These are phyloP conservation scores for Pythium coloratum DNA, from an alignment of 352 stramenopile species.

Conservation along the genomic window DNA sequence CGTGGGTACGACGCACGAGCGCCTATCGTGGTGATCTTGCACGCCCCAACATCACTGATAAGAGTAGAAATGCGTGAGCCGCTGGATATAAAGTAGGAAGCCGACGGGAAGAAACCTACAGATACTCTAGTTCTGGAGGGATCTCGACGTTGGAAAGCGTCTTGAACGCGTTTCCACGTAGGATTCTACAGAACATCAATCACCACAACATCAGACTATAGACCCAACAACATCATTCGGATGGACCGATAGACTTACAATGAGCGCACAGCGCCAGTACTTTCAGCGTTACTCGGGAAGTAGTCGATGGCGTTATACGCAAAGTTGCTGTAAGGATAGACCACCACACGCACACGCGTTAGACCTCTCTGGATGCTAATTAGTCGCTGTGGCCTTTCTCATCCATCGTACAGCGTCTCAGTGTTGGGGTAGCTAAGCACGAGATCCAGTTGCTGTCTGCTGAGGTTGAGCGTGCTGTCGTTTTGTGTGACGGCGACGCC, in stretches of 20 bases:
- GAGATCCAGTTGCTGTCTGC: background rate
- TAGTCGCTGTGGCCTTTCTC: background rate
- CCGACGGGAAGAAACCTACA: constrained; percentile 2
- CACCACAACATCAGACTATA: background rate
- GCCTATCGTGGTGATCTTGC: constrained; percentile 15
- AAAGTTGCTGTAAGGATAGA: constrained; percentile 14
- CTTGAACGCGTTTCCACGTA: constrained; percentile 9
- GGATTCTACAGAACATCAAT: constrained; percentile 2
- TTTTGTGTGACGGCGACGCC: constrained; percentile 5
- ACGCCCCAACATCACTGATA: constrained; percentile 6
- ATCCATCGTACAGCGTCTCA: constrained; percentile 10
- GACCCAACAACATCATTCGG: too few species aligned
- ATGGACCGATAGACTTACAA: background rate
- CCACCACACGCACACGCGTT: background rate
- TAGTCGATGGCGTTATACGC: constrained; percentile 19
- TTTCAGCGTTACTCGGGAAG: constrained; percentile 12
- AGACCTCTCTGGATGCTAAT: background rate
- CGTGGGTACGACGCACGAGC: constrained; percentile 5
- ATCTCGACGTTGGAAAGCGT: constrained; percentile 13
- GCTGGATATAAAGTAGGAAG: too few species aligned
- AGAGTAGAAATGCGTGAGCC: background rate
- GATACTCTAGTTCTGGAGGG: constrained; percentile 17
- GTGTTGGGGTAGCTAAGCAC: constrained; percentile 24
- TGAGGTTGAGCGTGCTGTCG: constrained; percentile 8
- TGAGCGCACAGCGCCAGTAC: constrained; percentile 11